A percentile compares a stretch with the other conserved stretches of the same genome.
These are phyloP conservation scores for Cyclotella choctawhatcheeana DNA, from an alignment of 108 stramenopile genomes.

Conservation along the genomic window DNA sequence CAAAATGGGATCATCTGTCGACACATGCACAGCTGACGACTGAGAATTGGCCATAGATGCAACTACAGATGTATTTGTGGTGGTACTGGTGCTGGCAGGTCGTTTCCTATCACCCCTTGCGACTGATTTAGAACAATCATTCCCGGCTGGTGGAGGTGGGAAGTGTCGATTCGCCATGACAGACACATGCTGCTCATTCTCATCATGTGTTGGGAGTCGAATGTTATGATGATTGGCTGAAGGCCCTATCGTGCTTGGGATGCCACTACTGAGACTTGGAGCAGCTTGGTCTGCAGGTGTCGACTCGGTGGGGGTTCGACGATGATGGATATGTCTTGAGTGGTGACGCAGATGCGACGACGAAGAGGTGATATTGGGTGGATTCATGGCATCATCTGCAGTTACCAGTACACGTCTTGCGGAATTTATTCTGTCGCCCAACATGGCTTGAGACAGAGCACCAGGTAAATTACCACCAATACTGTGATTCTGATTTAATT, in stretches of 20 bases:
- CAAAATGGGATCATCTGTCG: constrained; percentile 42
- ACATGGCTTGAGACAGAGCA: constrained; percentile 6
- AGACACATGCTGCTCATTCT: constrained; percentile 26
- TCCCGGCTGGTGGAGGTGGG: constrained; percentile 38
- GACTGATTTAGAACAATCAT: constrained; percentile 35
- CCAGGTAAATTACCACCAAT: constrained; percentile 9
- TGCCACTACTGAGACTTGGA: too few species aligned
- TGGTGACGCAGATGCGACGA: constrained; percentile 31
- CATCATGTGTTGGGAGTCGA: not conserved
- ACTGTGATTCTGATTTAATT: not conserved
- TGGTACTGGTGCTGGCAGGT: constrained; percentile 5
- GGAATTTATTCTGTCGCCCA: not conserved
- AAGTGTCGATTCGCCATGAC: constrained; percentile 35
- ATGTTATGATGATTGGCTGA: constrained; percentile 8
- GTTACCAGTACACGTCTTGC: constrained; percentile 34
- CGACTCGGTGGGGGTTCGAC: constrained; percentile 5
- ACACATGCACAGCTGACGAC: constrained; percentile 35
- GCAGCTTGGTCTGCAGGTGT: too few species aligned
- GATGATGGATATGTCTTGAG: constrained; percentile 44
- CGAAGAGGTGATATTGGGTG: constrained; percentile 18
- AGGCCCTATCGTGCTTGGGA: constrained; percentile 3
- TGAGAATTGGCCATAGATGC: constrained; percentile 8
- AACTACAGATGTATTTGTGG: not conserved
- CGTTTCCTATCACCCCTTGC: constrained; percentile 25
- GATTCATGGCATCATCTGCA: constrained; percentile 20